Evolutionary conservation across 2,329 filamentous ascomycete species (phyloP).

Genomic region (Trichothecium sympodiale): DNA sequence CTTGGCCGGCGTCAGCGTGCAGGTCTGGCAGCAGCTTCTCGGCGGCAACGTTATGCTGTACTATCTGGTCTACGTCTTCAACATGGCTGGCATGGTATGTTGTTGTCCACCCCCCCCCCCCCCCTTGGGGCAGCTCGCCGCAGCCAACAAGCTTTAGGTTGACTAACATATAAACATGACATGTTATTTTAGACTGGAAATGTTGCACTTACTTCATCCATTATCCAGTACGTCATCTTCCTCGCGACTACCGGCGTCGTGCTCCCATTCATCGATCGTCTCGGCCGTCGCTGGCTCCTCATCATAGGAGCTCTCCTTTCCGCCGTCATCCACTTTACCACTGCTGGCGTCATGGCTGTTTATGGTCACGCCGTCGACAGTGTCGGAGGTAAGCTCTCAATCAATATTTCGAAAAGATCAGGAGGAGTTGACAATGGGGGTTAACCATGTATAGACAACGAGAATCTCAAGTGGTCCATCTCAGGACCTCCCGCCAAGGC

Average conservation of each 20-base stretch:
- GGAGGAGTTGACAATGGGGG: background rate
- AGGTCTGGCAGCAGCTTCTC: slow-evolving; percentile 42
- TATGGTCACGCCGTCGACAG: slow-evolving; percentile 31
- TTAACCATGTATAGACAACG: slow-evolving; percentile 23
- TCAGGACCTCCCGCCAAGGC: slow-evolving; percentile 32
- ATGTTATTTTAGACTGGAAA: slow-evolving; percentile 12
- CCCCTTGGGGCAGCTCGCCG: too few species aligned
- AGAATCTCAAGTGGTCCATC: slow-evolving; percentile 33
- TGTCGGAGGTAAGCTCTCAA: slow-evolving; percentile 19
- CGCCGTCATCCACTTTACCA: slow-evolving; percentile 34
- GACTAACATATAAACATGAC: too few species aligned
- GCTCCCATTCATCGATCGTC: slow-evolving; percentile 35
- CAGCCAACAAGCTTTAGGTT: too few species aligned
- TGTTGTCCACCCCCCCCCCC: too few species aligned
- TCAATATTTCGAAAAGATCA: background rate
- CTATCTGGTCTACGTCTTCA: slow-evolving; percentile 52
- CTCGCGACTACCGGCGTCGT: slow-evolving; percentile 38
- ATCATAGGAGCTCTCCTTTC: slow-evolving; percentile 33
- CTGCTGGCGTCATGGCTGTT: slow-evolving; percentile 36
- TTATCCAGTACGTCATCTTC: slow-evolving; percentile 45
- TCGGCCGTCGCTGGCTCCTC: slow-evolving; percentile 35
- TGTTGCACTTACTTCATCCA: slow-evolving; percentile 34
- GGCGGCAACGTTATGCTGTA: slow-evolving; percentile 46
- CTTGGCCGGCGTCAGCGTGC: slow-evolving; percentile 36
- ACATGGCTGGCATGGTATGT: slow-evolving; percentile 42